These are phyloP conservation scores for Pyrenochaeta sp. DNA, from an alignment of 2,329 filamentous ascomycete species.

Conservation along the genomic window DNA sequence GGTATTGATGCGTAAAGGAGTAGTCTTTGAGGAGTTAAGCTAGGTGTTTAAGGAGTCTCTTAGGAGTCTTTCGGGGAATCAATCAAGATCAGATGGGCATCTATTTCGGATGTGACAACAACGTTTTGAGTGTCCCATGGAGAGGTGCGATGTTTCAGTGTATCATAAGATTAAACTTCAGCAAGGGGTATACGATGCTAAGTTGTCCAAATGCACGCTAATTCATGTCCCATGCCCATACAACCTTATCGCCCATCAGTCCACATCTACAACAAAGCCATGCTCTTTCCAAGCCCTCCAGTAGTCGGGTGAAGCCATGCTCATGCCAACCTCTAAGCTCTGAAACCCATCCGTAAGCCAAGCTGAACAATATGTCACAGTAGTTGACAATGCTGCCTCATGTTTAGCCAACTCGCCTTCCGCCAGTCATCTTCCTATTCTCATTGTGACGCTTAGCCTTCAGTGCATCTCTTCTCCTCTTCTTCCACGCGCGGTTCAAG, in stretches of 20 bases:
- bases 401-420: slow-evolving; percentile 12
- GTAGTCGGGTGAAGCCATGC: background rate
- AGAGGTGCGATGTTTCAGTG: too few species aligned
- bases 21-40: background rate
- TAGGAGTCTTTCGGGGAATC: background rate
- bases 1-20: slow-evolving; percentile 23
- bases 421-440: slow-evolving; percentile 59
- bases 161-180: background rate
- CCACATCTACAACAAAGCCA: too few species aligned
- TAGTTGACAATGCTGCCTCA: background rate
- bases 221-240: background rate
- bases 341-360: background rate
- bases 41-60: background rate
- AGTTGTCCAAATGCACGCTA: background rate
- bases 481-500: slow-evolving; percentile 61
- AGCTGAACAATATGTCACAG: background rate
- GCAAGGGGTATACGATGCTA: background rate
- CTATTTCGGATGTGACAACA: background rate
- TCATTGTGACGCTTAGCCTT: slow-evolving; percentile 69
- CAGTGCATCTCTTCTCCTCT: slow-evolving; percentile 65
- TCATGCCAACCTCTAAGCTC: background rate
- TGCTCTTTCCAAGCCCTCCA: too few species aligned
- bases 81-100: background rate
- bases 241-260: background rate
- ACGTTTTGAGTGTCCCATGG: too few species aligned